A percentile compares a stretch with the other conserved stretches of the same genome.
phyloP scores from a whole-genome alignment of 2,329 filamentous ascomycete genomes.

The Colletotrichum noveboracense region DNA sequence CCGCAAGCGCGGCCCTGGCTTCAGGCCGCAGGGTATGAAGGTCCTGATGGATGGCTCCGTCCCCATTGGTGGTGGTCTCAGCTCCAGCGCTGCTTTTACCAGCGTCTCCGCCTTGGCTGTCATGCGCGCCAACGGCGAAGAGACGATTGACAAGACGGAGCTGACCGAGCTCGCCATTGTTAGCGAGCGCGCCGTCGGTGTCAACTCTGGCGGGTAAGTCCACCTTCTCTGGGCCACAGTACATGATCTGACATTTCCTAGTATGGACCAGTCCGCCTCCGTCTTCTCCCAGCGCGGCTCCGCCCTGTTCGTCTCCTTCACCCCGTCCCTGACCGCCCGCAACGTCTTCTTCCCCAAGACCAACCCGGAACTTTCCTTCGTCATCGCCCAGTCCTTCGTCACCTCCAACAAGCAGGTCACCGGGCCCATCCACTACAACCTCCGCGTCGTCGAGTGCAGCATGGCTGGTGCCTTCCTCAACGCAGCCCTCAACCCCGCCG shows the following conservation, averaged over 20 bases:
- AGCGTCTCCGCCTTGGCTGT: slow-evolving; percentile 89
- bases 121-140: slow-evolving; percentile 82
- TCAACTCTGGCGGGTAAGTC: slow-evolving; percentile 89
- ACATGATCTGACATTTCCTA: slow-evolving; percentile 34
- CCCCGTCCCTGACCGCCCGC: slow-evolving; percentile 75
- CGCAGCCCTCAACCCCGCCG: slow-evolving; percentile 59
- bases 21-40: slow-evolving; percentile 79
- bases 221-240: neutral
- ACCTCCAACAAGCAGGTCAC: slow-evolving; percentile 94
- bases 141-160: slow-evolving; percentile 85
- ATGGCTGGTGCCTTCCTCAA: slow-evolving; percentile 78
- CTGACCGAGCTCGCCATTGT: slow-evolving; percentile 93
- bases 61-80: slow-evolving; percentile 88
- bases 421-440: slow-evolving; percentile 92
- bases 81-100: slow-evolving; percentile 92
- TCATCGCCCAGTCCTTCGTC: slow-evolving; percentile 94
- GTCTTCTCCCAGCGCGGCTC: slow-evolving; percentile 89
- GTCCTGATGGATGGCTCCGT: slow-evolving; percentile 91
- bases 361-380: slow-evolving; percentile 83
- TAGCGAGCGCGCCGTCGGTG: slow-evolving; percentile 90
- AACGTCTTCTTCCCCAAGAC: slow-evolving; percentile 85
- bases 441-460: slow-evolving; percentile 94
- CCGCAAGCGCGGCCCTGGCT: slow-evolving; percentile 62
- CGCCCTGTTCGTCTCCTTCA: slow-evolving; percentile 90
- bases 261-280: slow-evolving; percentile 97